Base-by-base conservation (phyloP, 2,329 filamentous ascomycete species). In the Xenoacremonium recifei region DNA sequence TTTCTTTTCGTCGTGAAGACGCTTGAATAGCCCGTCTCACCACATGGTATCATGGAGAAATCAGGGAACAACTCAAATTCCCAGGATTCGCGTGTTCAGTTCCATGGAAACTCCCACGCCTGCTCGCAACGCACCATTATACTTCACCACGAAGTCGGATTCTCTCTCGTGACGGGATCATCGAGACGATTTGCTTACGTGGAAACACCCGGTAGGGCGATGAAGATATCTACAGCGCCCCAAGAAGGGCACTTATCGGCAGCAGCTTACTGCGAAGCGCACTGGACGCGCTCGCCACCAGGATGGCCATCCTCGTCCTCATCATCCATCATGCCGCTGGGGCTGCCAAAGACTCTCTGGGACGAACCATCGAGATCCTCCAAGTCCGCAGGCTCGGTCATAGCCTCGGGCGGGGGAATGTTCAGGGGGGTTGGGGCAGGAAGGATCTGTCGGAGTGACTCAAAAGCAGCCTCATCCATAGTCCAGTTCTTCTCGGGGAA, bases 361-460 rank as follows among this genome's bases (percentile, higher is more conserved):
- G 74, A 68, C 34, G 79, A 71, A 59, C 76, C 80, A 31, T 96
- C 92, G 31, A 95, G 75, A 46, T 95, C 87, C 67, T 97, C 90
- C 23, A 97, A 78, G 37, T 87, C 82, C 57, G 85, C 95, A 55
- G 89, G 85, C 61, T 99, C 93, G 16, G 87, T 87, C 90, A 97
- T 96, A 21, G 87, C 84, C 61, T 97, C 91, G 20, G 76, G 58
- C 5, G 92, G 90, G 35, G 90, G 87, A 18, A 79, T 68, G 42
- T 77, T 71, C 63, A 87, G 77, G 29, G 84, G 64, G 29, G 70
- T 51, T 2, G 79, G 85, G 2, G 86, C 70, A 3, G 92, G 92
- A n/a, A 99, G 80, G 41, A 96, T 84, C 57, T 84, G 79, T 62
- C 93, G 90, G 29, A 99, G 83, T 11, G 84, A 76, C 43, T 88